Conservation (phyloP, 2,329 filamentous ascomycete genomes). For the Aspergillus sp. region DNA sequence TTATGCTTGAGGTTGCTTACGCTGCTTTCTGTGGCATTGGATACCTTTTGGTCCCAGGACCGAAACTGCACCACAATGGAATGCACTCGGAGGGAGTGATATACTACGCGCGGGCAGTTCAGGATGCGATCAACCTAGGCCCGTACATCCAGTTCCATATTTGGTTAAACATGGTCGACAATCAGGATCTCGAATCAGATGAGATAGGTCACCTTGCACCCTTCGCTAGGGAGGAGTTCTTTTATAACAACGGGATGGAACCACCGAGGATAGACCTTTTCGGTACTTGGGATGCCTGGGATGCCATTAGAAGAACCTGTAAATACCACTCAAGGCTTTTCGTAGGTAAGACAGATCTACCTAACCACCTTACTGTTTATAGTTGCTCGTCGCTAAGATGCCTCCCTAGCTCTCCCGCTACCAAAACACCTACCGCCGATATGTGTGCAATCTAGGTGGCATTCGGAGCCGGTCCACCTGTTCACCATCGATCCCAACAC, state of each 20-base stretch:
- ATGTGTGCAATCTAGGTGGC: constrained; percentile 60
- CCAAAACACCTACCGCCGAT: constrained; percentile 60
- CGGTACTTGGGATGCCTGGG: constrained; percentile 90
- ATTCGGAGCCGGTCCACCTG: constrained; percentile 61
- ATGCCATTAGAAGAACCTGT: constrained; percentile 80
- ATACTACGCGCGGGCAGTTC: constrained; percentile 80
- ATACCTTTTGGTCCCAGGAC: constrained; percentile 79
- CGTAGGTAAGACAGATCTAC: constrained; percentile 66
- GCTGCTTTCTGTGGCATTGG: constrained; percentile 91
- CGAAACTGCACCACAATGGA: constrained; percentile 62
- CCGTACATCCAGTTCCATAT: constrained; percentile 78
- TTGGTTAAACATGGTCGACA: constrained; percentile 79
- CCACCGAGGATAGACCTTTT: constrained; percentile 65
- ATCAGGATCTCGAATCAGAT: constrained; percentile 56
- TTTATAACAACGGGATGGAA: constrained; percentile 31
- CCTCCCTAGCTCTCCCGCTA: constrained; percentile 53
- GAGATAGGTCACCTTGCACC: constrained; percentile 46
- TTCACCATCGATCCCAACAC: constrained; percentile 53
- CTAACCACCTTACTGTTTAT: background rate
- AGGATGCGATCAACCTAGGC: constrained; percentile 73
- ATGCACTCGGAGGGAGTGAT: constrained; percentile 52
- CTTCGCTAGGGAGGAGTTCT: constrained; percentile 44
- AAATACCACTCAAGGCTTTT: constrained; percentile 78
- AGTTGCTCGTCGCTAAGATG: constrained; percentile 17
- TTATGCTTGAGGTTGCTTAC: constrained; percentile 89